Percentiles rank a stretch among this genome's conserved stretches.
These are phyloP conservation scores for Lactuca saligna DNA, from an alignment of 129 eudicot genomes.

Conservation along the genomic window DNA sequence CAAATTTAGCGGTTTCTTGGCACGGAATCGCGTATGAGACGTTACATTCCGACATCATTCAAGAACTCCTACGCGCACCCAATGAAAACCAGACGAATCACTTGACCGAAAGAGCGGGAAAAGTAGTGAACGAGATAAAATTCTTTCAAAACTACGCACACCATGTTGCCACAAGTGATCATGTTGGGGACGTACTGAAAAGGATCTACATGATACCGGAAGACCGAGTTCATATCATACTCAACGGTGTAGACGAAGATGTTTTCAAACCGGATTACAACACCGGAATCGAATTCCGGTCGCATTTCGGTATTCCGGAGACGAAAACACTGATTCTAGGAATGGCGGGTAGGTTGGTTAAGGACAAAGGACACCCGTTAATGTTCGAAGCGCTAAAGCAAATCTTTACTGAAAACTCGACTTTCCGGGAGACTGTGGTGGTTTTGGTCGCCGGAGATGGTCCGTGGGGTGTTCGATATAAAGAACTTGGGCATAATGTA, in stretches of 20 bases:
- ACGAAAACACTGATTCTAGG: slow-evolving; percentile 54
- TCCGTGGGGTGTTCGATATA: slow-evolving; percentile 75
- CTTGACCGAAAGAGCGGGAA: slow-evolving; percentile 35
- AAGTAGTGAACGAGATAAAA: slow-evolving; percentile 61
- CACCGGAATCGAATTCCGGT: slow-evolving; percentile 38
- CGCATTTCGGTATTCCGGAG: slow-evolving; percentile 33
- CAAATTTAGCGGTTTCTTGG: slow-evolving; percentile 69
- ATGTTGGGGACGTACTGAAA: slow-evolving; percentile 64
- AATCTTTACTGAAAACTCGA: slow-evolving; percentile 53
- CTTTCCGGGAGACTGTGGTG: slow-evolving; percentile 41
- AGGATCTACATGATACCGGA: slow-evolving; percentile 77
- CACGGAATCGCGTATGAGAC: slow-evolving; percentile 81
- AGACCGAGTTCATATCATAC: slow-evolving; percentile 62
- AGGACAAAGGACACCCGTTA: slow-evolving; percentile 79
- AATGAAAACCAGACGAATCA: slow-evolving; percentile 22
- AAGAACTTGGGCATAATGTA: slow-evolving; percentile 54
- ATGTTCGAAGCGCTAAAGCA: slow-evolving; percentile 72
- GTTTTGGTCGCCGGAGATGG: slow-evolving; percentile 79
- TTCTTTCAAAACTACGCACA: slow-evolving; percentile 61
- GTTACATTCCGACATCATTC: slow-evolving; percentile 72
- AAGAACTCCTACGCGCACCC: slow-evolving; percentile 53
- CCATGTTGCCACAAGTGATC: slow-evolving; percentile 83
- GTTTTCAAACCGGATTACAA: slow-evolving; percentile 45
- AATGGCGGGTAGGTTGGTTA: slow-evolving; percentile 74
- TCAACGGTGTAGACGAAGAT: slow-evolving; percentile 71